These are phyloP conservation scores for Ogataea zsoltii DNA, from an alignment of 805 yeast genomes.

Conservation along the genomic window DNA sequence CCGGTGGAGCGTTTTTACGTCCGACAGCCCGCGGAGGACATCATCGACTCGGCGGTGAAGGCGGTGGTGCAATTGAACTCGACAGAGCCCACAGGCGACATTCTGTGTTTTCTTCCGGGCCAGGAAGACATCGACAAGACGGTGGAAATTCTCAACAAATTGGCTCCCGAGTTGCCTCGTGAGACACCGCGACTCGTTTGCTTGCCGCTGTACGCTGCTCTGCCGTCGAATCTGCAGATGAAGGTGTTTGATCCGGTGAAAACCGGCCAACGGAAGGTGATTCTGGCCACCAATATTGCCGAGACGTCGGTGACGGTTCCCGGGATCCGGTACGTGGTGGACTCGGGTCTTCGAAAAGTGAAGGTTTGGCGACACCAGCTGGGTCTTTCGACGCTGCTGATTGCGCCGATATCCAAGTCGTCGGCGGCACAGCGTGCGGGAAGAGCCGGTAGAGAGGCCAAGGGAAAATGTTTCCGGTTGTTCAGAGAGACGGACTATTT, in stretches of 20 bases:
- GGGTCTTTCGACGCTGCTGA: conserved; percentile 88
- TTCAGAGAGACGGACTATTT: conserved; percentile 73
- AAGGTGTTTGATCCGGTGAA: conserved; percentile 70
- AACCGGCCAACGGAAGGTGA: conserved; percentile 75
- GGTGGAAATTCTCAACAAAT: conserved; percentile 56
- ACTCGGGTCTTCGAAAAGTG: conserved; percentile 89
- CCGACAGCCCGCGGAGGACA: conserved; percentile 67
- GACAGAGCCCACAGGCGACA: conserved; percentile 83
- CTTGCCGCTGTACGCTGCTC: conserved; percentile 89
- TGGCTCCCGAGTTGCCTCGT: conserved; percentile 66
- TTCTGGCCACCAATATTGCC: conserved; percentile 93
- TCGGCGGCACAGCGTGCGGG: conserved; percentile 96
- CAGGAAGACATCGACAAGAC: conserved; percentile 96
- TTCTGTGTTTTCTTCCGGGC: conserved; percentile 91
- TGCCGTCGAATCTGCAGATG: conserved; percentile 82
- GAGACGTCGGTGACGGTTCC: conserved; percentile 97
- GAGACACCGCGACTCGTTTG: conserved; percentile 77
- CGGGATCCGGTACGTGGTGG: conserved; percentile 91
- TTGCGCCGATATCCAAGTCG: conserved; percentile 91
- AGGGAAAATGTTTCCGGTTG: conserved; percentile 86
- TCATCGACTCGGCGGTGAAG: conserved; percentile 76
- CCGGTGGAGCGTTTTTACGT: conserved; percentile 77
- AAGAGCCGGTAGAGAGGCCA: conserved; percentile 98
- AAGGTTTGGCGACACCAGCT: conserved; percentile 93
- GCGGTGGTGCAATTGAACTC: conserved; percentile 76